phyloP scores from a whole-genome alignment of 1,284 basidiomycete genomes.

The Cutaneotrichosporon sp. region DNA sequence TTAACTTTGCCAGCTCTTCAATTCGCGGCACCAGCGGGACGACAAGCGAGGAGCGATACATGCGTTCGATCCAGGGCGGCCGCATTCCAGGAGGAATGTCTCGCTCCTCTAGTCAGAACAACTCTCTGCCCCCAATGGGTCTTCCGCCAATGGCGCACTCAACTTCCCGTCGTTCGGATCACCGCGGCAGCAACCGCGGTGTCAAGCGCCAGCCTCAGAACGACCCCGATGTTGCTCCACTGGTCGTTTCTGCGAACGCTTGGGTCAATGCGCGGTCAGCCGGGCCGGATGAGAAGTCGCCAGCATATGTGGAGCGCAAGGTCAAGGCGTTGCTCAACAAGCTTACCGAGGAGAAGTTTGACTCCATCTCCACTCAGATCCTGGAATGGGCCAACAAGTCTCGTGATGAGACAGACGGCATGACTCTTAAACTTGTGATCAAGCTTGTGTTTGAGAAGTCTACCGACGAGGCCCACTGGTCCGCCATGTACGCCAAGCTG shows the following conservation, averaged over 20 bases:
- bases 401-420: slow-evolving; percentile 83
- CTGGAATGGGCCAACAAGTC: slow-evolving; percentile 92
- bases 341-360: slow-evolving; percentile 94
- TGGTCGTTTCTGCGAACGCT: slow-evolving; percentile 71
- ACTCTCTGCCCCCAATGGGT: slow-evolving; percentile 1
- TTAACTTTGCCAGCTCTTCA: slow-evolving; percentile 58
- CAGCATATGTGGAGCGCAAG: slow-evolving; percentile 83
- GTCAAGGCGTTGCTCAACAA: slow-evolving; percentile 93
- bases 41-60: slow-evolving; percentile 65
- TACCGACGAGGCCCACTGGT: slow-evolving; percentile 90
- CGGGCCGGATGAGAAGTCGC: slow-evolving; percentile 59
- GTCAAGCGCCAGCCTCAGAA: slow-evolving; percentile 36
- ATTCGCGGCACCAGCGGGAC: slow-evolving; percentile 49
- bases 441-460: slow-evolving; percentile 95
- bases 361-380: slow-evolving; percentile 88
- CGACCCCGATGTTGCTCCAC: slow-evolving; percentile 61
- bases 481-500: slow-evolving; percentile 92
- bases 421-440: slow-evolving; percentile 91
- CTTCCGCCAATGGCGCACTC: slow-evolving; percentile 1
- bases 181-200: slow-evolving; percentile 36
- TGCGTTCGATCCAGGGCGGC: slow-evolving; percentile 11
- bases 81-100: slow-evolving; percentile 50
- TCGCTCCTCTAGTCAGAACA: slow-evolving; percentile 41
- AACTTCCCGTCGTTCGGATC: slow-evolving; percentile 24
- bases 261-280: slow-evolving; percentile 59